Conservation (phyloP, 1,284 basidiomycete species). For the Sphagnurus paluster region DNA sequence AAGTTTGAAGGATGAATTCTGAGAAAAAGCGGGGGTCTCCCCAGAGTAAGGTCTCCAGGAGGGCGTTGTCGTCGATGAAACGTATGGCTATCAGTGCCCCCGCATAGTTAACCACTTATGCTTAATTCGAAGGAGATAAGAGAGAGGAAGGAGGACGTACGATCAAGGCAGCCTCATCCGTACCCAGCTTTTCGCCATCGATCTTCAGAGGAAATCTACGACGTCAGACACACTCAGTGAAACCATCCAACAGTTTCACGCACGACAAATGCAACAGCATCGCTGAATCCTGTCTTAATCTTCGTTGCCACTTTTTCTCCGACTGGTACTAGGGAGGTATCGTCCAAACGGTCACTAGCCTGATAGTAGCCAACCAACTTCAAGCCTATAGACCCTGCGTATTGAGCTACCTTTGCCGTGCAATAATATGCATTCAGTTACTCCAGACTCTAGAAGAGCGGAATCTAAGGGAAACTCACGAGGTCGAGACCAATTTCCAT, state of each 20-base stretch:
- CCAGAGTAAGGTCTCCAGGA: constrained; percentile 45
- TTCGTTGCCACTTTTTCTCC: constrained; percentile 61
- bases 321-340: constrained; percentile 57
- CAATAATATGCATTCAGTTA: not conserved
- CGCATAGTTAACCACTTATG: not conserved
- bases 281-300: constrained; percentile 49
- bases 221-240: constrained; percentile 2
- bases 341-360: constrained; percentile 61
- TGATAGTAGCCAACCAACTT: constrained; percentile 72
- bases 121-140: not conserved
- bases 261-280: constrained; percentile 68
- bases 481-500: constrained; percentile 79
- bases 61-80: constrained; percentile 35
- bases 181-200: constrained; percentile 54
- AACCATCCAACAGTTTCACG: constrained; percentile 20
- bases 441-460: not conserved
- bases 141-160: constrained; percentile 37
- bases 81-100: constrained; percentile 52
- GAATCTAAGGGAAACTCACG: constrained; percentile 44
- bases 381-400: constrained; percentile 50
- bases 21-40: constrained; percentile 40
- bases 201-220: constrained; percentile 38
- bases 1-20: constrained; percentile 47
- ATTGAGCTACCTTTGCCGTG: constrained; percentile 48
- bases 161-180: constrained; percentile 50